Evolutionary conservation across 805 yeast species (phyloP), one percentile per base, ranked within the genome.

Genomic region (Pichia gijzeniarum): DNA sequence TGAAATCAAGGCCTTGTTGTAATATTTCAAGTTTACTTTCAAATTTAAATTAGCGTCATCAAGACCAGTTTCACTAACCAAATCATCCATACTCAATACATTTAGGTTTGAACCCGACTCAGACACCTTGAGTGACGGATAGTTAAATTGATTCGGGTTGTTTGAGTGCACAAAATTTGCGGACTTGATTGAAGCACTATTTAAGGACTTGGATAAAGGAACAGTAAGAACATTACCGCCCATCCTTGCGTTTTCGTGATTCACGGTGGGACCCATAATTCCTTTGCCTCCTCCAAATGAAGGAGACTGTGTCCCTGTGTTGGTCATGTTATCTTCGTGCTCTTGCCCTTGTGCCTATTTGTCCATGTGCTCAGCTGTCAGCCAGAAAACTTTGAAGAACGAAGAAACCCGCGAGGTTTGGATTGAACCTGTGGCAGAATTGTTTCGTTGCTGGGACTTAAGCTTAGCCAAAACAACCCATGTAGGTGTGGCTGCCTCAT

Each of bases 1-100:
- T 3, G 46, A 44, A 4, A 54, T 38, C 13, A 63, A 43, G 4
- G 55, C 48, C 39, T 57, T 58, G 40, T 63, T 62, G 39, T 60
- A 61, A 3, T 54, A 35, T 33, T 52, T 59, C 35, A 63, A 21
- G 33, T 59, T 54, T 2, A 48, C 22, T 35, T 44, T 47, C 3
- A 20, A 35, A 14, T 35, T 30, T n/a, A 35, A 13, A n/a, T 18
- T 31, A 2, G 51, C 25, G 28, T 47, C 51, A 17, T 59, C 61
- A 6, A 53, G 53, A 8, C 52, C 53, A 0, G 57, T 41, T 22
- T 58, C 58, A 39, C 53, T 49, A 2, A 56, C 49, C 10, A 58
- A 44, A 41, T 60, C 63, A 27, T 59, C 63, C 38, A 53, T 49
- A 40, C 59, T 57, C 25, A 42, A 18, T 6, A 43, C 18, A 38